Evolutionary conservation across 2,329 filamentous ascomycete species (phyloP).

Genomic region (Madurella fahalii): DNA sequence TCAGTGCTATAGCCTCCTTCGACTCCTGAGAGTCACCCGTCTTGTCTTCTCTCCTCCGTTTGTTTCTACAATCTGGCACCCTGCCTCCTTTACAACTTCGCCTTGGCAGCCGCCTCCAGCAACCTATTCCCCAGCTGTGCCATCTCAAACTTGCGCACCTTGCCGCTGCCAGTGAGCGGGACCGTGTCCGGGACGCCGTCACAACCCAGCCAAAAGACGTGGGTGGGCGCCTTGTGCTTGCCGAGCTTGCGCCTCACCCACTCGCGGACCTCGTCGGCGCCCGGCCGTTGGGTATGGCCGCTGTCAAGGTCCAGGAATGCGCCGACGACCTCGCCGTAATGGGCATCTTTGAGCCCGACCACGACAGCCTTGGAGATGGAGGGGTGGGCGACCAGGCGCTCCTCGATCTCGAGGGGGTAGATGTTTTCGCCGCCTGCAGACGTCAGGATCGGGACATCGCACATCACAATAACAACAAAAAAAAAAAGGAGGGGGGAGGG

Average conservation of each 20-base stretch:
- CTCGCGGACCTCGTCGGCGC: conserved; percentile 52
- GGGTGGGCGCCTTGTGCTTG: conserved; percentile 63
- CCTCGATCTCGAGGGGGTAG: conserved; percentile 72
- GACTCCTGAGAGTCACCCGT: background rate
- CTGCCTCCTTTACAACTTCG: conserved; percentile 38
- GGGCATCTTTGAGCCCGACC: conserved; percentile 63
- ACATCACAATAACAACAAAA: background rate
- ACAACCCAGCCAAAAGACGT: conserved; percentile 73
- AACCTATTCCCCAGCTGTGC: conserved; percentile 53
- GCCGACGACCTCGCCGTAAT: conserved; percentile 69
- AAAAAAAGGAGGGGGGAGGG: background rate
- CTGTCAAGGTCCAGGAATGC: conserved; percentile 53
- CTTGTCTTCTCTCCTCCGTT: too few species aligned
- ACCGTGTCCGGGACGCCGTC: conserved; percentile 51
- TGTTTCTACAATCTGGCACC: too few species aligned
- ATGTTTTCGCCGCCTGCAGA: conserved; percentile 62
- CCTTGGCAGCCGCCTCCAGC: conserved; percentile 43
- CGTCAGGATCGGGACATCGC: background rate
- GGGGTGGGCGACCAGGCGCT: conserved; percentile 63
- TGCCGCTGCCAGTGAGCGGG: conserved; percentile 68
- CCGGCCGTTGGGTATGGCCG: conserved; percentile 34
- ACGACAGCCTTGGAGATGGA: conserved; percentile 62
- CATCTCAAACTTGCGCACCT: conserved; percentile 65
- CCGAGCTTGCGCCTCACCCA: conserved; percentile 62
- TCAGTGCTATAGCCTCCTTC: background rate